Evolutionary conservation across 305 asterid genomes (phyloP).

Genomic region (Rubia balearica): DNA sequence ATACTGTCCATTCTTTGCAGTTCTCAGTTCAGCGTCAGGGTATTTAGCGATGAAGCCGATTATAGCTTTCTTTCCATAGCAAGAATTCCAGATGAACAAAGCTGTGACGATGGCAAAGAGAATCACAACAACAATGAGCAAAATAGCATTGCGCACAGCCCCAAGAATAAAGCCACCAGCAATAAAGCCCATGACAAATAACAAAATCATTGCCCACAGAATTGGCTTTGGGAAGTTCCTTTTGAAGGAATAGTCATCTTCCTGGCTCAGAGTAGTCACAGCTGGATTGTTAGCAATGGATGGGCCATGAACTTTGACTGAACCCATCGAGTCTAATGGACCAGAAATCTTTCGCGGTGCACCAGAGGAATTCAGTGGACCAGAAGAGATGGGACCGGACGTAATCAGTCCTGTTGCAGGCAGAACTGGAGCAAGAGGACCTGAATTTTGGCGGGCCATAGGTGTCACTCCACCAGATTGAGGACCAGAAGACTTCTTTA

Average conservation of each 20-base stretch:
- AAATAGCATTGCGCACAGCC: slow-evolving; percentile 63
- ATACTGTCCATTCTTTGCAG: slow-evolving; percentile 80
- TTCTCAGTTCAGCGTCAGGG: slow-evolving; percentile 72
- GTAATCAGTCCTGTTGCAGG: slow-evolving; percentile 92
- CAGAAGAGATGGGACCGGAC: slow-evolving; percentile 75
- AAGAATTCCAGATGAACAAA: slow-evolving; percentile 67
- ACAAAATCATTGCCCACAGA: slow-evolving; percentile 67
- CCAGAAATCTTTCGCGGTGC: slow-evolving; percentile 79
- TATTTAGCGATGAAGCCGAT: slow-evolving; percentile 49
- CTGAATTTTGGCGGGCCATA: slow-evolving; percentile 66
- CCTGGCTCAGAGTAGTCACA: slow-evolving; percentile 65
- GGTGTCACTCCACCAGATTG: slow-evolving; percentile 78
- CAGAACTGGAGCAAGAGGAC: slow-evolving; percentile 70
- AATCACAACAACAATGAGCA: slow-evolving; percentile 47
- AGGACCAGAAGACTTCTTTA: slow-evolving; percentile 82
- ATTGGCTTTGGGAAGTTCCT: slow-evolving; percentile 59
- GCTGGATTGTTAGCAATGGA: slow-evolving; percentile 58
- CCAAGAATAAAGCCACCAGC: slow-evolving; percentile 84
- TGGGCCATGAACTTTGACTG: slow-evolving; percentile 43
- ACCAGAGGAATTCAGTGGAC: slow-evolving; percentile 71
- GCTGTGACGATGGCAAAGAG: slow-evolving; percentile 49
- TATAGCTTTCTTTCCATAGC: slow-evolving; percentile 62
- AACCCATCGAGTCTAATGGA: slow-evolving; percentile 59
- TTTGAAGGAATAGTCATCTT: slow-evolving; percentile 53
- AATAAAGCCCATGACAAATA: slow-evolving; percentile 80